phyloP scores from a whole-genome alignment of 2,329 filamentous ascomycete species.

The Colletotrichum phormii region DNA sequence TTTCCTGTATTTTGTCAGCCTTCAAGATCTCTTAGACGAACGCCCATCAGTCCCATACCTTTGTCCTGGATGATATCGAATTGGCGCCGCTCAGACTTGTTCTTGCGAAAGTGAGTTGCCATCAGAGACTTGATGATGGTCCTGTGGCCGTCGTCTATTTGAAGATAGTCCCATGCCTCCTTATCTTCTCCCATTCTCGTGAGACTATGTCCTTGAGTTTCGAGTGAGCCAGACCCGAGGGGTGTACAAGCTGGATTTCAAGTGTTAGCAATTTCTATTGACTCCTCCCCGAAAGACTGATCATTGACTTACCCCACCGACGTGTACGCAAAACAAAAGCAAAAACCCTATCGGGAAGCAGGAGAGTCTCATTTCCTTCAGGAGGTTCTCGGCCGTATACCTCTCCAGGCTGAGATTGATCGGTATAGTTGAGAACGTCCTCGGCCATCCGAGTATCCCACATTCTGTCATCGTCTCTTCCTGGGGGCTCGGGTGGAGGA shows the following conservation, averaged over 20 bases:
- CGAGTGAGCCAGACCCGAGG: background rate
- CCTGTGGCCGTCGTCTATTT: background rate
- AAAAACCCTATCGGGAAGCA: background rate
- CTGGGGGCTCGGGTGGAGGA: background rate
- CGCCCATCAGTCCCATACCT: slow-evolving; percentile 38
- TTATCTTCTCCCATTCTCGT: background rate
- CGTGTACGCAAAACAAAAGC: slow-evolving; percentile 5
- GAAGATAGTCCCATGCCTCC: background rate
- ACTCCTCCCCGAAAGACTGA: background rate
- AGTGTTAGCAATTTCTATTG: background rate
- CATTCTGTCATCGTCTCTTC: background rate
- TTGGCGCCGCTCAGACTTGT: slow-evolving; percentile 48
- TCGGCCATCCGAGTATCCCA: slow-evolving; percentile 3
- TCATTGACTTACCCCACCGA: background rate
- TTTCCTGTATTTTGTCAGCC: slow-evolving; percentile 11
- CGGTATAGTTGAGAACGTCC: background rate
- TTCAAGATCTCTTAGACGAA: no score
- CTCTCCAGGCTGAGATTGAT: background rate
- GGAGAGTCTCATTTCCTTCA: background rate
- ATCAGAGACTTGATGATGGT: slow-evolving; percentile 21
- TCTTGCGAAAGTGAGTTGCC: slow-evolving; percentile 52
- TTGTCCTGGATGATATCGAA: slow-evolving; percentile 59
- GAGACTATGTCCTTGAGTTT: background rate
- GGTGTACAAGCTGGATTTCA: background rate
- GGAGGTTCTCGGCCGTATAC: background rate